Evolutionary conservation across 805 yeast species (phyloP).

Genomic region (Candida parachauliodes): DNA sequence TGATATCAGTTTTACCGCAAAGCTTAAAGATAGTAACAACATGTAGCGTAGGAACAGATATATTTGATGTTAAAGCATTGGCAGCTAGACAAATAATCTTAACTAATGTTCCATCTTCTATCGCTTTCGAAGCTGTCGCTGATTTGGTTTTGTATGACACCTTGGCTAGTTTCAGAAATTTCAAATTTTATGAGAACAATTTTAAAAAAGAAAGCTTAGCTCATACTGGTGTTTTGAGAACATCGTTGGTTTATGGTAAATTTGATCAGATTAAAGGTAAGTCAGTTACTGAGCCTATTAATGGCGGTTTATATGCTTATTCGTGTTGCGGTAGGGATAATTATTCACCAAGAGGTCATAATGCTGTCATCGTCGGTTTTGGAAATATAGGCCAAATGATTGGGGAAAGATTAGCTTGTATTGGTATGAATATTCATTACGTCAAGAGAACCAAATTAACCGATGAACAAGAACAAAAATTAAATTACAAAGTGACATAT

Average conservation of each 20-base stretch:
- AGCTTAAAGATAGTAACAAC: conserved; percentile 47
- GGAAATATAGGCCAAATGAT: conserved; percentile 71
- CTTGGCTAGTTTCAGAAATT: conserved; percentile 52
- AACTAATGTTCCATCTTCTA: conserved; percentile 56
- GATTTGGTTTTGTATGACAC: conserved; percentile 64
- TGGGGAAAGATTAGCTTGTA: conserved; percentile 49
- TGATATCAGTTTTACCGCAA: conserved; percentile 42
- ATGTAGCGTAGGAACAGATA: conserved; percentile 58
- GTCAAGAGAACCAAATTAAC: conserved; percentile 51
- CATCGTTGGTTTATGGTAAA: conserved; percentile 30
- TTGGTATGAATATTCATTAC: conserved; percentile 67
- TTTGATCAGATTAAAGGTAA: conserved; percentile 32
- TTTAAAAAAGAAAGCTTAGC: conserved; percentile 22
- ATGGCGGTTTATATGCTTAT: conserved; percentile 33
- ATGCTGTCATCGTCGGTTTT: conserved; percentile 66
- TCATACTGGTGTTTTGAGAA: conserved; percentile 42
- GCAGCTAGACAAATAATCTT: conserved; percentile 44
- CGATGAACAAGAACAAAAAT: conserved; percentile 21
- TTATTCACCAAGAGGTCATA: conserved; percentile 55
- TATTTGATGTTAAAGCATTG: conserved; percentile 43
- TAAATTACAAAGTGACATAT: conserved; percentile 46
- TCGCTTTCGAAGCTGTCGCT: conserved; percentile 67
- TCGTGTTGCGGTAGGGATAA: conserved; percentile 44
- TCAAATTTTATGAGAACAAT: conserved; percentile 37
- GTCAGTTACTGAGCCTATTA: conserved; percentile 10